Base-by-base conservation (phyloP, 108 stramenopile species). In the Cylindrotheca closterium region DNA sequence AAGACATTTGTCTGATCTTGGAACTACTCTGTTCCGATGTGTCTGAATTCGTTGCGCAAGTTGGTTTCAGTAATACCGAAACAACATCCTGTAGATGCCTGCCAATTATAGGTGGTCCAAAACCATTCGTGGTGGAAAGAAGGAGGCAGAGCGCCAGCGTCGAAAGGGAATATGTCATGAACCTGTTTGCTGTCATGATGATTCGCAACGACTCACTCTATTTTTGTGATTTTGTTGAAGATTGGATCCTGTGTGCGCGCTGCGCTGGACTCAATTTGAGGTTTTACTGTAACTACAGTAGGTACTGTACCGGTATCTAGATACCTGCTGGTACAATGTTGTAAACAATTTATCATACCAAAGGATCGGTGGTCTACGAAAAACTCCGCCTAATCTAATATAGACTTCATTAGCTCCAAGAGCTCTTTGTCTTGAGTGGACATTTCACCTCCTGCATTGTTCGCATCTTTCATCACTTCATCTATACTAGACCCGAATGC, bases 331-430 rank as follows among this genome's bases (percentile, higher is more conserved):
- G n/a, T n/a, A n/a, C n/a, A n/a, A n/a, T n/a, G n/a, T n/a, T n/a
- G n/a, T n/a, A n/a, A n/a, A n/a, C n/a, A n/a, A n/a, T n/a, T n/a
- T n/a, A n/a, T n/a, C n/a, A n/a, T n/a, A n/a, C n/a, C n/a, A n/a
- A n/a, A n/a, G n/a, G n/a, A n/a, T n/a, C n/a, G n/a, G n/a, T n/a
- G n/a, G n/a, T n/a, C n/a, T n/a, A n/a, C n/a, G n/a, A n/a, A n/a
- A n/a, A n/a, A n/a, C n/a, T n/a, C n/a, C n/a, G 55, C 7, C 19
- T 60, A 70, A 32, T 85, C 81, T 55, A 93, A 64, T 55, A 93
- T 84, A 15, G 73, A 59, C 60, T 89, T 91, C 79, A 94, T 89
- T 53, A 94, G 65, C 21, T 87, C 86, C 42, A 94, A 58, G 10
- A 93, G 58, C 51, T 88, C 92, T 42, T 74, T 82, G 27, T 85